Conservation (phyloP, 1,284 basidiomycete species). For the Rhodotorula sp. region DNA sequence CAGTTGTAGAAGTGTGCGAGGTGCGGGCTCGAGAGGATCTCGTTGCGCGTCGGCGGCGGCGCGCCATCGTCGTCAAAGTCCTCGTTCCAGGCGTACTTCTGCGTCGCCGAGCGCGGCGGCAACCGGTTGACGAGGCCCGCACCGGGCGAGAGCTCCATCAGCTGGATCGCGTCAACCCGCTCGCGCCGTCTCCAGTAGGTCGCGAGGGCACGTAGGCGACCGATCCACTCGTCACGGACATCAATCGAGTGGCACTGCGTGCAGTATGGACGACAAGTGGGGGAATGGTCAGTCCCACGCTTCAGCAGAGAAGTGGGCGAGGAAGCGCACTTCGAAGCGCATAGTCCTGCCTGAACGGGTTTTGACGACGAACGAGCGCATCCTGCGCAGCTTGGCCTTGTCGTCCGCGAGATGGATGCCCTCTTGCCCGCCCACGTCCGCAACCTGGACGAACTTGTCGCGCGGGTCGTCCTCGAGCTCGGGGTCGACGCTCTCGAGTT, state of each 20-base stretch:
- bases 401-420: slow-evolving; percentile 22
- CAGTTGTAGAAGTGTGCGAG: slow-evolving; percentile 40
- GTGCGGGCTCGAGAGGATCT: slow-evolving; percentile 18
- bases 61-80: slow-evolving; percentile 17
- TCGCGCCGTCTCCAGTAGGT: slow-evolving; percentile 42
- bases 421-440: slow-evolving; percentile 22
- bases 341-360: slow-evolving; percentile 11
- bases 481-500: slow-evolving; percentile 36
- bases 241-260: slow-evolving; percentile 37
- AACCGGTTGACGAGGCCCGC: slow-evolving; percentile 12
- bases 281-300: too few relatives aligned
- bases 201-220: slow-evolving; percentile 35
- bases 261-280: neutral
- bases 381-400: slow-evolving; percentile 9
- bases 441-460: slow-evolving; percentile 3
- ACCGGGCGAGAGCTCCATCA: slow-evolving; percentile 33
- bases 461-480: slow-evolving; percentile 24
- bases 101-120: slow-evolving; percentile 4
- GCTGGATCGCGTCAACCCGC: slow-evolving; percentile 39
- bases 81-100: slow-evolving; percentile 2
- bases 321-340: slow-evolving; percentile 34
- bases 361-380: slow-evolving; percentile 30
- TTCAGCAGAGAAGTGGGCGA: neutral
- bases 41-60: slow-evolving; percentile 22
- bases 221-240: slow-evolving; percentile 42